Evolutionary conservation across 495 filamentous ascomycete genomes (phyloP), one percentile per base, ranked within the genome.

Genomic region (Aspergillus bertholletiae): DNA sequence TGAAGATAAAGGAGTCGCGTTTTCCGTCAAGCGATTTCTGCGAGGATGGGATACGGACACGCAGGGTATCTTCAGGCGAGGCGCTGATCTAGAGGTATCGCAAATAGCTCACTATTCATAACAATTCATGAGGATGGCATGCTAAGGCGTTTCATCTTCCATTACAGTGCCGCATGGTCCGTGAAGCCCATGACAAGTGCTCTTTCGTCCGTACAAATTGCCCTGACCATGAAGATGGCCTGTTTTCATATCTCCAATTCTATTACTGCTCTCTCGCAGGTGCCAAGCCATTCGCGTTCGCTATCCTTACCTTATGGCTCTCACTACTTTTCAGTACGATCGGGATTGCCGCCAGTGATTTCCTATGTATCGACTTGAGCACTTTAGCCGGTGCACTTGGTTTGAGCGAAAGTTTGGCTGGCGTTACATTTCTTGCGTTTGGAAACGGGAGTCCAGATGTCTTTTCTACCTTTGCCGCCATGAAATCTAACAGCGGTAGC

Each of bases 361-460:
- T 97, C 74, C 90, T 99, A 69, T 97, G 93, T 71, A 84, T 97
- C 67, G 96, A 99, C 66, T 80, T 99, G 28, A 93, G 89, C 69
- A 96, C 95, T 17, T 88, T 97, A 55, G 84, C 95, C 18, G 86
- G 76, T 55, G 83, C 95, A 39, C 76, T 97, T 7, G 92, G 93
- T 13, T 82, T 99, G 80, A 96, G 91, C 65, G 93, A 99, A 73
- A 96, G 89, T 65, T 82, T 97, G 75, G 90, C 95, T 0, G 95
- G 95, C 22, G 95, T 98, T 17, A 99, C 95, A 1, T 96, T 99
- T 61, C 77, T 97, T 47, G 95, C 95, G 4, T 94, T 99, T 70
- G 95, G 95, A 49, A 99, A 99, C 73, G 95, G 95, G n/a, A 97
- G 92, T 58, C 95, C 95, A 0, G 95, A 99, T 70, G 92, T 99